A percentile compares a stretch with the other conserved stretches of the same genome.
These are phyloP conservation scores for Sedum album DNA, from an alignment of 164 flowering plant species.

Conservation along the genomic window DNA sequence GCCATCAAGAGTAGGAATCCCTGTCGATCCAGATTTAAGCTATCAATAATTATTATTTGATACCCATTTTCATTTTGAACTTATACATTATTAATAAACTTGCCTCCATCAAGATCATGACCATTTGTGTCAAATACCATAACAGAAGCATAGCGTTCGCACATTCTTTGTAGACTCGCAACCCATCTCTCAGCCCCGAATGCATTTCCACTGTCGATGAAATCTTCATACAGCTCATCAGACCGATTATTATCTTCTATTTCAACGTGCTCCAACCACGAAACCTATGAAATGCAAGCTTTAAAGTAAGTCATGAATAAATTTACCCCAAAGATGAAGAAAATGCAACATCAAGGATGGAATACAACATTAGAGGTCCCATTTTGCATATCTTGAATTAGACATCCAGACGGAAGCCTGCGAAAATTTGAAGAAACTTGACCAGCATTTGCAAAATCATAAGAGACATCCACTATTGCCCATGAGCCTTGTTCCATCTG, in stretches of 20 bases:
- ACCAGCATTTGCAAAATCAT: constrained; percentile 28
- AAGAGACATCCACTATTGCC: constrained; percentile 45
- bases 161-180: constrained; percentile 44
- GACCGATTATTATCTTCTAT: too few species aligned
- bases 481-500: too few species aligned
- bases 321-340: neutral
- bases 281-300: constrained; percentile 23
- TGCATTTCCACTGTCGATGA: constrained; percentile 10
- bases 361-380: too few species aligned
- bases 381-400: constrained; percentile 56
- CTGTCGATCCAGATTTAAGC: constrained; percentile 16
- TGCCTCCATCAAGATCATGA: constrained; percentile 32
- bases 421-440: constrained; percentile 23
- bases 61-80: neutral
- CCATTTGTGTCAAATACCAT: constrained; percentile 27
- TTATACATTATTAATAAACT: neutral
- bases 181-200: constrained; percentile 59
- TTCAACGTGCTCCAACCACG: constrained; percentile 64
- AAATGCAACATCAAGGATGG: constrained; percentile 28
- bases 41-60: neutral
- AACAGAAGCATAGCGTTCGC: constrained; percentile 45
- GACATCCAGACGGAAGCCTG: constrained; percentile 54
- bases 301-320: neutral
- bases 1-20: constrained; percentile 42
- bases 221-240: constrained; percentile 37